Evolutionary conservation across 179 eudicot genomes (phyloP), one percentile per base, ranked within the genome.

Genomic region (Kewa caespitosa): DNA sequence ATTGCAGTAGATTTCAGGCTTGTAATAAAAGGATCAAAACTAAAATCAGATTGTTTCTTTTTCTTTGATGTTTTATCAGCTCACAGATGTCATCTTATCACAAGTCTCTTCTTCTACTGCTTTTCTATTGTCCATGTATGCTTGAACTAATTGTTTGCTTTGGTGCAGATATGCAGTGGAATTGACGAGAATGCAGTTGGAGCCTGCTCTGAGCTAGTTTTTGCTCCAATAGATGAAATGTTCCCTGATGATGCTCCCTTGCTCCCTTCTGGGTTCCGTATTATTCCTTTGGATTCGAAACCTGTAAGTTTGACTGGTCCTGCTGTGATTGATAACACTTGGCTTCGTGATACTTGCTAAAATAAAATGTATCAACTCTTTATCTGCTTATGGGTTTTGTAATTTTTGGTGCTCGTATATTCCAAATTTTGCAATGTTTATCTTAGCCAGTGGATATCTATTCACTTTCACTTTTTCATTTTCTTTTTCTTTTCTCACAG

Each of bases 211-310:
- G 88, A 87, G 70, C 85, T 85, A 59, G 81, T 87, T 28, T 87
- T 87, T 78, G 88, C 88, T 36, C 90, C 90, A 55, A 81, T 85
- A 38, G 85, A 85, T 79, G 85, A 81, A 77, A 72, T 75, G 83
- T 84, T 87, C 64, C 84, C 85, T 3, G 88, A 87, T 76, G 88
- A 87, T 83, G 90, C 87, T 75, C 87, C 88, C 39, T 71, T 87
- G 50, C 70, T 86, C 33, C 80, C 89, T 25, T 86, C 89, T 54
- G 89, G 89, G 4, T 86, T 86, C 74, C 89, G 89, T 67, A 57
- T 87, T 32, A 79, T 83, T 57, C 86, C 88, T 0, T 52, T 87
- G 73, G 88, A 85, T 64, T 75, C 86, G 31, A 83, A 81, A 77
- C 72, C 76, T n/a, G 90, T 87, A 68, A 78, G 86, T 75, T 70